Evolutionary conservation across 2,329 filamentous ascomycete genomes (phyloP).

Genomic region (Fusarium sp.): DNA sequence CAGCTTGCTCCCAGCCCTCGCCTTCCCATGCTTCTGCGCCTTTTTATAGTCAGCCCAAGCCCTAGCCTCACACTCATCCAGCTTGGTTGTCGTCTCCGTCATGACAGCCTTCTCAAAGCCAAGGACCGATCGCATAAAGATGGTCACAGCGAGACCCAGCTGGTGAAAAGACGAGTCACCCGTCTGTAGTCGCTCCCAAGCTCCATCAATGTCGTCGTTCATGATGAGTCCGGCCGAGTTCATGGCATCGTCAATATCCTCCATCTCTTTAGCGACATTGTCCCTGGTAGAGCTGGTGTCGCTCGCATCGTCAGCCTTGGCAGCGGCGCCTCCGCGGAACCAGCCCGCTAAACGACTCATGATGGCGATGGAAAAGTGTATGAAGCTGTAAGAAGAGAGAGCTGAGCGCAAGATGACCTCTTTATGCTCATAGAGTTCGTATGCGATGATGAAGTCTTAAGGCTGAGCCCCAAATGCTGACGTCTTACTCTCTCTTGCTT

Average conservation of each 20-base stretch:
- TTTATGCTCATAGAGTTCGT: not conserved
- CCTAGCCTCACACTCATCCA: conserved; percentile 80
- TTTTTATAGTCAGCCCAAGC: conserved; percentile 82
- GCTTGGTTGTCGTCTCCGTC: conserved; percentile 79
- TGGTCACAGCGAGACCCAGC: conserved; percentile 83
- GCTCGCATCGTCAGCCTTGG: conserved; percentile 50
- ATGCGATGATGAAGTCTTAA: not conserved
- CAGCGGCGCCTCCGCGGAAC: conserved; percentile 57
- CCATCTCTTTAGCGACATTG: conserved; percentile 58
- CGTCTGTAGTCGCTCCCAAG: conserved; percentile 77
- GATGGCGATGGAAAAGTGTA: conserved; percentile 5
- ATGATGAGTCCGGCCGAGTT: conserved; percentile 79
- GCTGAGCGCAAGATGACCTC: not conserved
- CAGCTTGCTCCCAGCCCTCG: conserved; percentile 57
- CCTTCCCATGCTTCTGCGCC: conserved; percentile 72
- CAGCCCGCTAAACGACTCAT: conserved; percentile 65
- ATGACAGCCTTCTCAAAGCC: conserved; percentile 95
- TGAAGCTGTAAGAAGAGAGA: not conserved
- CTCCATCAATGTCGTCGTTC: conserved; percentile 89
- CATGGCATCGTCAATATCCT: conserved; percentile 71
- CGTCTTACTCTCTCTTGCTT: conserved; percentile 32
- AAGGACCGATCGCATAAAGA: conserved; percentile 86
- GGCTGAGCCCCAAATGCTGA: conserved; percentile 38
- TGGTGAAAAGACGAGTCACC: conserved; percentile 89
- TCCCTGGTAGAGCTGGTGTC: conserved; percentile 42